A percentile compares a stretch with the other conserved stretches of the same genome.
Conservation (phyloP, 169 alveolate genomes). For the Plasmodium fragile region DNA sequence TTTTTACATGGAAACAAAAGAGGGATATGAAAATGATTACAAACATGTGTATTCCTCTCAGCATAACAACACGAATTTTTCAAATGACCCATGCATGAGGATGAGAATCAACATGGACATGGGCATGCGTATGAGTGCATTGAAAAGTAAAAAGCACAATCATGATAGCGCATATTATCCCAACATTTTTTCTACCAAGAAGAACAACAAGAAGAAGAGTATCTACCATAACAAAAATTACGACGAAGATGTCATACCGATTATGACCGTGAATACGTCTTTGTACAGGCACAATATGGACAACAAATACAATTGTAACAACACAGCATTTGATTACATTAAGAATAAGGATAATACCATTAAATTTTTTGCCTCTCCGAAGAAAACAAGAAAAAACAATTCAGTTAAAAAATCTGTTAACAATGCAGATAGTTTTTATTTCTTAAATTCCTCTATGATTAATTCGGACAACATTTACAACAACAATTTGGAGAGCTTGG, state of each 20-base stretch:
- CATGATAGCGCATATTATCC: conserved; percentile 28
- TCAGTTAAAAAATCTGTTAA: conserved; percentile 62
- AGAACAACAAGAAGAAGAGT: conserved; percentile 66
- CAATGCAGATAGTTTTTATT: conserved; percentile 55
- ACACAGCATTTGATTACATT: conserved; percentile 73
- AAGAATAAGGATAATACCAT: conserved; percentile 73
- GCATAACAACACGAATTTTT: not conserved
- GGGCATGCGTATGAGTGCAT: not conserved
- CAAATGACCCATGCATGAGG: conserved; percentile 29
- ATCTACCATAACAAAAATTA: conserved; percentile 21
- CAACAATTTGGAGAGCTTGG: conserved; percentile 52
- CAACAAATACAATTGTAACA: conserved; percentile 63
- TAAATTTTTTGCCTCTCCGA: conserved; percentile 76
- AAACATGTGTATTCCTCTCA: not conserved
- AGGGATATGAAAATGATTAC: not conserved
- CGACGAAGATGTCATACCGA: conserved; percentile 58
- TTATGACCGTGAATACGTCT: conserved; percentile 72
- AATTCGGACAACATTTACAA: conserved; percentile 54
- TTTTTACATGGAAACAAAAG: not conserved
- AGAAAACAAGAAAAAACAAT: conserved; percentile 52
- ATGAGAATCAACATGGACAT: not conserved
- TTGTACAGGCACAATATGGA: conserved; percentile 70
- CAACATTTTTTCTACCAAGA: conserved; percentile 35
- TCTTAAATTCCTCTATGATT: conserved; percentile 46
- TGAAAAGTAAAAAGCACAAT: conserved; percentile 11